Evolutionary conservation across 78 protist genomes (phyloP).

Genomic region (Tieghemostelium lacteum): DNA sequence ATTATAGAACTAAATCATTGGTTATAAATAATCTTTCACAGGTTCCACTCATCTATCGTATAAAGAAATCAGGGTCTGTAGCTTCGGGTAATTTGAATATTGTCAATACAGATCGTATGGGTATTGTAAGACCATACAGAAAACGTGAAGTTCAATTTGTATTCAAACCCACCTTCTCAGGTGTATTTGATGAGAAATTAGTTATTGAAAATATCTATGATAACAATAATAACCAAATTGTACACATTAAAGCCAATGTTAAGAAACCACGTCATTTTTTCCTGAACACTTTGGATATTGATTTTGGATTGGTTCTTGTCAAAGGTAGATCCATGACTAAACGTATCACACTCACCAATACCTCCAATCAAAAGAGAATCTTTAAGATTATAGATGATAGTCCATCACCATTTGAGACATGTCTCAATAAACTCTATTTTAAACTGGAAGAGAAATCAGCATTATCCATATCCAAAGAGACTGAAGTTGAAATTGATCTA

Average conservation of each 20-base stretch:
- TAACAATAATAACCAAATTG: conserved; percentile 45
- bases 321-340: conserved; percentile 14
- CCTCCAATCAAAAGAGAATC: conserved; percentile 40
- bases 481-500: conserved; percentile 51
- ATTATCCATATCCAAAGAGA: conserved; percentile 36
- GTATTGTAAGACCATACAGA: conserved; percentile 84
- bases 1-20: conserved; percentile 56
- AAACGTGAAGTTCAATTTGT: conserved; percentile 73
- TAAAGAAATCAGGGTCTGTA: conserved; percentile 70
- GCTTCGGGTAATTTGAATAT: conserved; percentile 80
- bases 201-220: conserved; percentile 83
- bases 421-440: conserved; percentile 42
- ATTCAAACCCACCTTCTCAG: conserved; percentile 86
- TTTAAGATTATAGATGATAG: conserved; percentile 58
- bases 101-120: conserved; percentile 70
- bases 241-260: conserved; percentile 84
- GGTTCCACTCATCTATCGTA: conserved; percentile 84
- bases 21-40: conserved; percentile 70
- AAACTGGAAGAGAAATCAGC: conserved; percentile 60
- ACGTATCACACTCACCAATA: conserved; percentile 62
- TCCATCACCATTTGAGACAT: conserved; percentile 43
- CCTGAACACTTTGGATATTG: conserved; percentile 50
- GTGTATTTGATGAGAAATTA: conserved; percentile 77
- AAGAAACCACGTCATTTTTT: conserved; percentile 57
- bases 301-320: conserved; percentile 58